Conservation (phyloP, 768 basidiomycete species). For the Lentinula sp. region DNA sequence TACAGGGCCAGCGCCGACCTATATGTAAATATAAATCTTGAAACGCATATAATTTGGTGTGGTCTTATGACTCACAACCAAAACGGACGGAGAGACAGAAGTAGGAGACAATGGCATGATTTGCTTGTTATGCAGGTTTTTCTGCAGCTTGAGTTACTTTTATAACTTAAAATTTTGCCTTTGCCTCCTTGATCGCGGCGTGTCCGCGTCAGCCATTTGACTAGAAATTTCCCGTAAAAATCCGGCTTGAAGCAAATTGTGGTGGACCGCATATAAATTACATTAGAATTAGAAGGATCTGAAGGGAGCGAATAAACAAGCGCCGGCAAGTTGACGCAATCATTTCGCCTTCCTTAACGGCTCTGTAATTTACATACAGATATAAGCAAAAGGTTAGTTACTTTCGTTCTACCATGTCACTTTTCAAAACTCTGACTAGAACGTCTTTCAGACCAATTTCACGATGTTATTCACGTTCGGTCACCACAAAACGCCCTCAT, state of each 20-base stretch:
- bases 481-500: slow-evolving; percentile 16
- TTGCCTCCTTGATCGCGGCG: no score
- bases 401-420: neutral
- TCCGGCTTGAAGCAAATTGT: no score
- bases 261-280: no score
- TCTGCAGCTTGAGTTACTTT: no score
- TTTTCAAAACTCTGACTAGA: slow-evolving; percentile 1
- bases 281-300: neutral
- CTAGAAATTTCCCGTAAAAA: neutral
- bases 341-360: neutral
- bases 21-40: neutral
- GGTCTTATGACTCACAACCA: neutral
- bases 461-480: slow-evolving; percentile 3
- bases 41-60: no score
- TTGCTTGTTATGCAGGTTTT: no score
- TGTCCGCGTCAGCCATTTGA: neutral
- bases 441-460: neutral
- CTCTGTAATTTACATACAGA: no score
- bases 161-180: neutral
- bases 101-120: neutral
- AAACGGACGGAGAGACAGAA: neutral
- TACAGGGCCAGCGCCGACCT: slow-evolving; percentile 12
- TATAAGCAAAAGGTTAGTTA: neutral
- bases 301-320: neutral
- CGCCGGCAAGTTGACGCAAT: neutral